Conservation (phyloP, 2,329 filamentous ascomycete genomes). For the Biscogniauxia mediterranea region DNA sequence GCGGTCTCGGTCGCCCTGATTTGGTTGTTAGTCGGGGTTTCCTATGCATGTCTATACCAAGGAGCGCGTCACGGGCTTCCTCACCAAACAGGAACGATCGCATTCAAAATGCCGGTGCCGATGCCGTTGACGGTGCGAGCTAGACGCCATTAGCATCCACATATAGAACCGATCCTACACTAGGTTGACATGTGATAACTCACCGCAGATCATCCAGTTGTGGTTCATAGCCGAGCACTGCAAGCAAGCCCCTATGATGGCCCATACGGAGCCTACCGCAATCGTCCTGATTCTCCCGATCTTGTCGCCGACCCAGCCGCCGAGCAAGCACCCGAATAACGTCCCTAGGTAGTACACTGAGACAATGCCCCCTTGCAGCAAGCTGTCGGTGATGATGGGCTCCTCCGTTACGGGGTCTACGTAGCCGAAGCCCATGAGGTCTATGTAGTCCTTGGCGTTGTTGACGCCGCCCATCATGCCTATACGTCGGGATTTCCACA, state of each 20-base stretch:
- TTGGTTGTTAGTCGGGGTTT: neutral
- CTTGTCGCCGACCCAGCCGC: slow-evolving; percentile 63
- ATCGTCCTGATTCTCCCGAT: slow-evolving; percentile 64
- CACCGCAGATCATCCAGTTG: slow-evolving; percentile 68
- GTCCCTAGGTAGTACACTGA: slow-evolving; percentile 56
- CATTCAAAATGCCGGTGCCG: slow-evolving; percentile 68
- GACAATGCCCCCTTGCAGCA: slow-evolving; percentile 64
- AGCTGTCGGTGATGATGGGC: slow-evolving; percentile 56
- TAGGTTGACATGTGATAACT: slow-evolving; percentile 27
- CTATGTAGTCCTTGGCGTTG: slow-evolving; percentile 61
- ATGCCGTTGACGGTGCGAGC: slow-evolving; percentile 62
- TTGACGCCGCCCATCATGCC: slow-evolving; percentile 63
- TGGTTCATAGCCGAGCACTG: slow-evolving; percentile 66
- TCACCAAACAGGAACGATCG: slow-evolving; percentile 65
- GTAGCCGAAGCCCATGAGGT: slow-evolving; percentile 64
- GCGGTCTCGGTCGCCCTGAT: slow-evolving; percentile 64
- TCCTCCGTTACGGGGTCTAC: slow-evolving; percentile 44
- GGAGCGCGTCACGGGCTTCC: neutral
- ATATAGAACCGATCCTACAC: neutral
- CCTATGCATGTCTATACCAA: neutral
- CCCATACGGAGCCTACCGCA: slow-evolving; percentile 56
- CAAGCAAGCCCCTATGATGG: slow-evolving; percentile 58
- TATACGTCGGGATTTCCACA: neutral
- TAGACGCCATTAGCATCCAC: slow-evolving; percentile 19
- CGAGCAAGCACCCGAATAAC: slow-evolving; percentile 60